Percentiles rank a stretch among this genome's conserved stretches.
Conservation (phyloP, 805 yeast species). For the Barnettozyma botsteinii region DNA sequence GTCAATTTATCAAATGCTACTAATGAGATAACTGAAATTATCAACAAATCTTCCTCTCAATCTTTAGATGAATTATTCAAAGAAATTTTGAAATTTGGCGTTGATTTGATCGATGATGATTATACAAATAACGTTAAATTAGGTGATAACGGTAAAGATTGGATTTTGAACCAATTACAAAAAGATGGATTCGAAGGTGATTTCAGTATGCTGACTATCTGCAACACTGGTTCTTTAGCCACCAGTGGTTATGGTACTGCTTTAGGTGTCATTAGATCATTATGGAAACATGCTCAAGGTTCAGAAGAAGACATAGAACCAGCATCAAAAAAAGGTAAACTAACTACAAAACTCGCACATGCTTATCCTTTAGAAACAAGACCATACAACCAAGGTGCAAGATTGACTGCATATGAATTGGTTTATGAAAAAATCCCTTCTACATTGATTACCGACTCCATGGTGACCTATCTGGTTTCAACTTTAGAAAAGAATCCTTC, state of each 20-base stretch:
- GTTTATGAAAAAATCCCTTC: conserved; percentile 83
- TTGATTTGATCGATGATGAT: conserved; percentile 65
- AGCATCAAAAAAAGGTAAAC: conserved; percentile 24
- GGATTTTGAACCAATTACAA: conserved; percentile 43
- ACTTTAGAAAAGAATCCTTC: conserved; percentile 27
- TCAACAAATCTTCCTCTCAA: conserved; percentile 24
- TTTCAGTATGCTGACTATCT: conserved; percentile 81
- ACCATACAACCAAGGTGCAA: conserved; percentile 95
- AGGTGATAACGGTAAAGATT: conserved; percentile 78
- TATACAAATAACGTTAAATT: conserved; percentile 68
- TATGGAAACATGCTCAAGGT: conserved; percentile 35
- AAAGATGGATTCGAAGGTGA: conserved; percentile 51
- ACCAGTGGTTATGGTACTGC: conserved; percentile 99
- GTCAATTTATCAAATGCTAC: conserved; percentile 80
- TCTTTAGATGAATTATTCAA: conserved; percentile 27
- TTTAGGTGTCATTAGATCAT: conserved; percentile 80
- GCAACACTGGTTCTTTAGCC: conserved; percentile 95
- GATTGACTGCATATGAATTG: conserved; percentile 86
- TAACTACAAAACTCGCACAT: conserved; percentile 44
- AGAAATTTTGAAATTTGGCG: conserved; percentile 39
- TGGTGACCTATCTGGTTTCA: conserved; percentile 74
- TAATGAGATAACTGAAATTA: conserved; percentile 31
- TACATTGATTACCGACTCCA: conserved; percentile 83
- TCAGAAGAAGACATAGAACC: conserved; percentile 18
- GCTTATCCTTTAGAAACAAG: conserved; percentile 91